These are phyloP conservation scores for Fraxinus angustifolia DNA, from an alignment of 305 asterid species.

Conservation along the genomic window DNA sequence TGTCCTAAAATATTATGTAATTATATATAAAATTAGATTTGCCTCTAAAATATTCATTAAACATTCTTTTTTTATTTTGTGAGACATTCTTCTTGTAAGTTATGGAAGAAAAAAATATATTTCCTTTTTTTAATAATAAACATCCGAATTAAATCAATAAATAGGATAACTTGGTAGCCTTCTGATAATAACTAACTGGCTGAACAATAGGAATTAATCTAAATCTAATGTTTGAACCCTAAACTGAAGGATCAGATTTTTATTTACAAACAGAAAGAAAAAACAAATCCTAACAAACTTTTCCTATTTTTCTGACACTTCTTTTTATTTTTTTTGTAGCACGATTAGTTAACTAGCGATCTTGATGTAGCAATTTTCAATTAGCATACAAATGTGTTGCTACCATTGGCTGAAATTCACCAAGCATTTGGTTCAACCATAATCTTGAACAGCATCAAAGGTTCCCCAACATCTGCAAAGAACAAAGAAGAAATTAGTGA, in stretches of 20 bases:
- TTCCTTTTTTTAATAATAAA: too few relatives aligned
- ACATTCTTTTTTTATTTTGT: too few relatives aligned
- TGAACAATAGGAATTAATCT: background rate
- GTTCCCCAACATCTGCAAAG: background rate
- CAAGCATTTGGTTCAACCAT: background rate
- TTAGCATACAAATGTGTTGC: background rate
- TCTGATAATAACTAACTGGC: background rate
- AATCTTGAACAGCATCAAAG: background rate
- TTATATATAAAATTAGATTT: background rate
- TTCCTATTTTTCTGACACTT: background rate
- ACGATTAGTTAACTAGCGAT: background rate
- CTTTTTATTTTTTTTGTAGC: background rate
- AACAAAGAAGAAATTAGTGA: background rate
- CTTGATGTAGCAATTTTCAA: background rate
- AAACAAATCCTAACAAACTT: background rate
- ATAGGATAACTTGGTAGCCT: background rate
- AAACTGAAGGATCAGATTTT: background rate
- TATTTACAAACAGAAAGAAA: background rate
- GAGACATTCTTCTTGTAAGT: background rate
- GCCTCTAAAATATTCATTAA: background rate
- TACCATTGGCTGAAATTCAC: background rate
- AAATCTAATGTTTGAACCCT: background rate
- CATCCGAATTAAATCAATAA: too few relatives aligned
- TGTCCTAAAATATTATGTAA: constrained; percentile 14
- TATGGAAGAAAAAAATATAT: background rate